Evolutionary conservation across 1,284 basidiomycete species (phyloP), one percentile per base, ranked within the genome.

Genomic region (Fomitopsis pinicola): DNA sequence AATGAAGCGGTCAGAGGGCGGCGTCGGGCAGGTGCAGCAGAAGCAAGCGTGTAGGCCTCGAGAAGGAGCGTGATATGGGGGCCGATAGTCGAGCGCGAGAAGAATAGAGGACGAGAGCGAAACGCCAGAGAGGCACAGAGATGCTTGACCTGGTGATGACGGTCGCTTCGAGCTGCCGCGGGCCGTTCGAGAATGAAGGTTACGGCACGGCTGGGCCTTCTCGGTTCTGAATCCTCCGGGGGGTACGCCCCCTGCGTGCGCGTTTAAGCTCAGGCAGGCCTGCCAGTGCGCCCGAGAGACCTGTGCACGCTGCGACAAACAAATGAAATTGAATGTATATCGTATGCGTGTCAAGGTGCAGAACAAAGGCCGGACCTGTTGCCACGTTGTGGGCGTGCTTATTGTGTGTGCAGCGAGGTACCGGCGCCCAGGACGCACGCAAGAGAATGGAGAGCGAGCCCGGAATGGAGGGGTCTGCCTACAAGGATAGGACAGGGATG

Each of bases 61-160:
- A 57, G 60, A 59, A 72, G 70, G 69, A 63, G 54, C 56, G 61
- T 59, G 59, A 60, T 57, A 58, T 50, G 48, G 30, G 45, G 26
- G 67, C 66, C 66, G 67, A 70, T 68, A 69, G 66, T 62, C 72
- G 72, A 69, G 70, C 64, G 66, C 65, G 67, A 71, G 67, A 69
- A 70, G 67, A 69, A 68, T 64, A 71, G 67, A 69, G 69, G 67
- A 69, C 68, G 67, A 68, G 70, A 71, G 69, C 62, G 67, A 68
- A 64, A 67, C 63, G 69, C 67, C 66, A 66, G 60, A 68, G 69
- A 71, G 71, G 69, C 69, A 70, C 68, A 70, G 66, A 67, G 63
- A 63, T 64, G 66, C 64, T 63, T 64, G 62, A 63, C 63, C 63
- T 65, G 62, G 68, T 50, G 58, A 57, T 63, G 59, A 61, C 58